Evolutionary conservation across 768 basidiomycete genomes (phyloP), one percentile per base, ranked within the genome.

Genomic region (Russula earlei): DNA sequence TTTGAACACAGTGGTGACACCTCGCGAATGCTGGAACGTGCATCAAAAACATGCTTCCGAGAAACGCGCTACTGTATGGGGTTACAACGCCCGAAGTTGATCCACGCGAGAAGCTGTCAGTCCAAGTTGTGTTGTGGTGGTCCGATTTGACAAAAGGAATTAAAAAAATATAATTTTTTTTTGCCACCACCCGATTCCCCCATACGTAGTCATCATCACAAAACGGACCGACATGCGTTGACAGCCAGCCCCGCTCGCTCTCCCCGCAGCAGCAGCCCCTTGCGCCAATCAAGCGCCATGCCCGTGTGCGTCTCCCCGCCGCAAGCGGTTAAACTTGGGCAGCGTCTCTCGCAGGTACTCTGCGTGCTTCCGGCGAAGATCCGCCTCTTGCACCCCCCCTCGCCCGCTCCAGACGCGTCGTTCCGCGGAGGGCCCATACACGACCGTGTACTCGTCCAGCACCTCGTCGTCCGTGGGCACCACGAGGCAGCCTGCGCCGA

Each of bases 281-380:
- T n/a, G n/a, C n/a, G 27, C 12, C 25, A 43, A 25, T 54, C 53
- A 54, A 31, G 25, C 37, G 0, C 54, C 58, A 25, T 41, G 41
- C 34, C 59, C 55, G 29, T 62, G 55, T 25, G 34, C 55, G n/a
- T 61, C 59, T 20, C 62, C 62, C 22, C 52, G 49, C 40, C 62
- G 71, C 54, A 90, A 65, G 48, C 89, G 71, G 67, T 92, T 91
- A 65, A 92, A 92, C 71, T 92, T 91, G 43, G 88, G 89, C 42
- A 92, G 64, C 84, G 92, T 92, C 67, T 97, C 95, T 41, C 84
- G 75, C 49, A 98, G 75, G 68, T 97, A 97, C 64, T 95, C 92
- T 4, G 84, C 81, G 64, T 97, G 94, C 66, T 97, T 97, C 43
- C 79, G 73, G 51, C 91, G 76, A 57, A 97, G 68, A 64, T 91